phyloP scores from a whole-genome alignment of 169 alveolate genomes.

The Plasmodium vivax region DNA sequence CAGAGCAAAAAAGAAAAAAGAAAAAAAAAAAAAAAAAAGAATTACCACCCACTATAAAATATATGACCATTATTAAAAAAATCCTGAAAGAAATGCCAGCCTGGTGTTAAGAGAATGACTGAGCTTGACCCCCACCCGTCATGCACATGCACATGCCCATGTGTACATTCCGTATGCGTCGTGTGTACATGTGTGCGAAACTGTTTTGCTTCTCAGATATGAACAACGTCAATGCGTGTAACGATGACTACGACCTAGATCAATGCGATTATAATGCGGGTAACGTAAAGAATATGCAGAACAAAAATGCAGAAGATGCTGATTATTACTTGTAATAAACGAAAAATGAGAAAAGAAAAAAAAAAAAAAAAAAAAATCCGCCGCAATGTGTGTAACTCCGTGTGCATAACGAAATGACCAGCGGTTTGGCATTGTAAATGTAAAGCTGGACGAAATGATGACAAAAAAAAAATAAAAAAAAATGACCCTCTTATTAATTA shows the following conservation, averaged over 20 bases:
- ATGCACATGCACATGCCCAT: not conserved
- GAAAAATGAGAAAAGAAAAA: constrained; percentile 4
- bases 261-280: constrained; percentile 23
- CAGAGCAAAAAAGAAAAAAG: not conserved
- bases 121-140: not conserved
- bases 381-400: not conserved
- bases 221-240: constrained; percentile 30
- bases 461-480: not conserved
- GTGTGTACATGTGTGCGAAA: not conserved
- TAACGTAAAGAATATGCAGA: constrained; percentile 32
- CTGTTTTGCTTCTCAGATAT: constrained; percentile 23
- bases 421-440: not conserved
- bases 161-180: not conserved
- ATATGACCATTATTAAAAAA: not conserved
- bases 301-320: constrained; percentile 63
- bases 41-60: not conserved
- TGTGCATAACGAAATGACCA: not conserved
- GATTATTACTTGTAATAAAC: constrained; percentile 70
- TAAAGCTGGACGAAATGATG: not conserved
- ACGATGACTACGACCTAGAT: constrained; percentile 56
- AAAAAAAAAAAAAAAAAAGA: not conserved
- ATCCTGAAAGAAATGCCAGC: not conserved
- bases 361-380: not conserved
- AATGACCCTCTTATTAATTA: not conserved
- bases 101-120: not conserved